phyloP scores from a whole-genome alignment of 75 land plant genomes.

The Cryptomeria japonica region DNA sequence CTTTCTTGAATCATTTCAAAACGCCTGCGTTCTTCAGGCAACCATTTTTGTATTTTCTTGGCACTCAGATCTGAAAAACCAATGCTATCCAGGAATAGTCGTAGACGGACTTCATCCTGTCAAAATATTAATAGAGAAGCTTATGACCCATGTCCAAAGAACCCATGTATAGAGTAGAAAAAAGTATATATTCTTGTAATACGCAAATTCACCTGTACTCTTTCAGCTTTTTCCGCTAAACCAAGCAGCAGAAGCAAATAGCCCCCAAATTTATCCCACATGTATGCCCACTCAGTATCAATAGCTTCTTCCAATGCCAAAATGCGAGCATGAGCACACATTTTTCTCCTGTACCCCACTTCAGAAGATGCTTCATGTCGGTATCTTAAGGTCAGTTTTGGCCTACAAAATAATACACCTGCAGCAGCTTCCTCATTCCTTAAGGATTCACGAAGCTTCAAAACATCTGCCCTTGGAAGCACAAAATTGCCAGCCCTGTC shows the following conservation, averaged over 20 bases:
- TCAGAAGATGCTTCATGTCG: constrained; percentile 64
- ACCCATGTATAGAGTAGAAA: background rate
- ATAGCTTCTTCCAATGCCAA: constrained; percentile 97
- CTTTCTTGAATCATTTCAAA: constrained; percentile 97
- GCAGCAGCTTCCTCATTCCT: constrained; percentile 95
- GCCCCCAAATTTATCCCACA: constrained; percentile 99
- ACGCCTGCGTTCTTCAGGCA: constrained; percentile 95
- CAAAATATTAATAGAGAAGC: background rate
- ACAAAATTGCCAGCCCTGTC: constrained; percentile 98
- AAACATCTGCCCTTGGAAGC: constrained; percentile 95
- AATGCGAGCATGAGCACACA: constrained; percentile 98
- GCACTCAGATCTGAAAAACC: constrained; percentile 97
- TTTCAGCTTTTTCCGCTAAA: constrained; percentile 93
- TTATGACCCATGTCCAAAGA: background rate
- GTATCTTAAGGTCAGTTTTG: constrained; percentile 35
- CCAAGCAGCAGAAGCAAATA: constrained; percentile 96
- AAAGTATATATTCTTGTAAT: background rate
- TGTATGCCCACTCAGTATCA: constrained; percentile 99
- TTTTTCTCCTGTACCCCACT: constrained; percentile 70
- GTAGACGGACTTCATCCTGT: constrained; percentile 98
- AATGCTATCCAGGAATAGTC: constrained; percentile 95
- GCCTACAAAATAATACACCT: constrained; percentile 63
- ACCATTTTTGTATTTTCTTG: constrained; percentile 94
- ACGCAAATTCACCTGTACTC: constrained; percentile 68
- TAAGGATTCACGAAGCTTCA: constrained; percentile 90